Conservation (phyloP, 768 basidiomycete genomes). For the Gymnopilus dilepis region DNA sequence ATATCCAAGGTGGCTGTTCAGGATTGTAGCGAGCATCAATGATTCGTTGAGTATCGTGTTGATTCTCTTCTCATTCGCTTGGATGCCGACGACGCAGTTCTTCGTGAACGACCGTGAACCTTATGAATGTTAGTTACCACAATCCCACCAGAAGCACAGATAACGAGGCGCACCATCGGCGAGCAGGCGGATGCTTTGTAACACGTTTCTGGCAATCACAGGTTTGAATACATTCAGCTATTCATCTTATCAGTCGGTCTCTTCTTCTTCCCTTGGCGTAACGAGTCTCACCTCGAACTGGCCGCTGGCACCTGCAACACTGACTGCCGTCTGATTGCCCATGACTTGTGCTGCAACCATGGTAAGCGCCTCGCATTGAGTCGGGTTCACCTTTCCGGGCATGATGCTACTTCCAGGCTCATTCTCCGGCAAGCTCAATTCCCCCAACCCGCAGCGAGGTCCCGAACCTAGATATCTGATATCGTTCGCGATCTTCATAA, state of each 20-base stretch:
- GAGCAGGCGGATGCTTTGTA: conserved; percentile 93
- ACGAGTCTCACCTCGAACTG: conserved; percentile 88
- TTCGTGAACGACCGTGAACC: conserved; percentile 93
- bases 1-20: conserved; percentile 95
- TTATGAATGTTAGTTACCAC: conserved; percentile 33
- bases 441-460: conserved; percentile 96
- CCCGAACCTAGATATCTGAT: conserved; percentile 98
- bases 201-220: conserved; percentile 96
- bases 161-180: conserved; percentile 73
- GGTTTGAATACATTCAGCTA: conserved; percentile 99
- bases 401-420: conserved; percentile 99
- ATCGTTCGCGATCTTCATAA: conserved; percentile 99
- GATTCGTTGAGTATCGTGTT: conserved; percentile 89
- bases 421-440: conserved; percentile 94
- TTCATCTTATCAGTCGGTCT: conserved; percentile 13
- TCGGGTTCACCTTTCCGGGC: conserved; percentile 99
- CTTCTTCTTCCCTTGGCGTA: neutral
- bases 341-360: conserved; percentile 99
- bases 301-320: conserved; percentile 91
- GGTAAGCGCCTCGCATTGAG: conserved; percentile 97
- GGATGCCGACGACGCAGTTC: conserved; percentile 95
- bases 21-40: conserved; percentile 96
- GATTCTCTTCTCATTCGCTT: conserved; percentile 96
- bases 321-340: conserved; percentile 94
- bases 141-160: conserved; percentile 12